A percentile compares a stretch with the other conserved stretches of the same genome.
Conservation (phyloP, 179 eudicot genomes). For the Gypsophila paniculata region DNA sequence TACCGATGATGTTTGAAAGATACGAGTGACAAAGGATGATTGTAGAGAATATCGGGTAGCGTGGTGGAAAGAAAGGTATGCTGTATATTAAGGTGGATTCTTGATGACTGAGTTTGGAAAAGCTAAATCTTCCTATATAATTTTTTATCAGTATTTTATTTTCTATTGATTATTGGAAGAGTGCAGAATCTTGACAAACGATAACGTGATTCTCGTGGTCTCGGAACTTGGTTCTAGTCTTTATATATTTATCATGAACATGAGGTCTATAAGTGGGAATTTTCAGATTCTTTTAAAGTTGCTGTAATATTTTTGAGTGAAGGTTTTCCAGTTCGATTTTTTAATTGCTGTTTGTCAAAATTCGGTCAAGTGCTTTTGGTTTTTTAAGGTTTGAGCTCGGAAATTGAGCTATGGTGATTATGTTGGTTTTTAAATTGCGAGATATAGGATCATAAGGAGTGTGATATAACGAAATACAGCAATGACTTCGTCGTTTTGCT, state of each 20-base stretch:
- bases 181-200: constrained; percentile 7
- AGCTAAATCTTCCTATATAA: background rate
- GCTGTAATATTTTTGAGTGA: background rate
- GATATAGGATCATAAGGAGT: background rate
- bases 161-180: background rate
- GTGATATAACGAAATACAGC: too few relatives aligned
- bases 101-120: background rate
- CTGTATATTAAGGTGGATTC: background rate
- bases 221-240: background rate
- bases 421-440: background rate
- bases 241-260: background rate
- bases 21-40: constrained; percentile 11
- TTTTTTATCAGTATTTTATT: background rate
- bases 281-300: background rate
- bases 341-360: background rate
- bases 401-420: background rate
- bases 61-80: background rate
- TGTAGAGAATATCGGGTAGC: background rate
- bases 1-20: constrained; percentile 9
- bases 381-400: constrained; percentile 1
- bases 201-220: background rate
- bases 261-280: background rate
- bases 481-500: too few relatives aligned
- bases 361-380: background rate
- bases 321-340: background rate